phyloP scores from a whole-genome alignment of 192 early-diverging fungal species.

The Chytriomyces confervae region DNA sequence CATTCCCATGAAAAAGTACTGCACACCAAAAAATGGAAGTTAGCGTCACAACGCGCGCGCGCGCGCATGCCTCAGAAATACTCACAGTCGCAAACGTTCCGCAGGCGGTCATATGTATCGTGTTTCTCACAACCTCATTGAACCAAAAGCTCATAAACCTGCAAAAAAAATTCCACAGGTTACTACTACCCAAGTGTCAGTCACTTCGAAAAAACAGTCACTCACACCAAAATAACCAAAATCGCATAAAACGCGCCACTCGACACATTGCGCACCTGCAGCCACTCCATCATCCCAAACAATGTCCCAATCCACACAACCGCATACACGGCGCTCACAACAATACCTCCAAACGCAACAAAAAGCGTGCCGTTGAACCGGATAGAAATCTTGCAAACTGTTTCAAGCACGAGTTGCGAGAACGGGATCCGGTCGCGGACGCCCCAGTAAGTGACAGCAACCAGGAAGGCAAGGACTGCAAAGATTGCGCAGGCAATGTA shows the following conservation, averaged over 20 bases:
- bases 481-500: constrained; percentile 41
- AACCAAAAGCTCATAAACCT: constrained; percentile 76
- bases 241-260: constrained; percentile 32
- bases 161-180: not conserved
- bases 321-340: constrained; percentile 70
- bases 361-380: constrained; percentile 82
- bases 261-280: constrained; percentile 52
- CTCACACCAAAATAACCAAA: constrained; percentile 31
- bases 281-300: constrained; percentile 66
- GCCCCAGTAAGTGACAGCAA: constrained; percentile 48
- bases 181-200: not conserved
- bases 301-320: constrained; percentile 74
- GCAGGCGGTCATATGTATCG: constrained; percentile 77
- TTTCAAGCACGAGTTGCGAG: constrained; percentile 72
- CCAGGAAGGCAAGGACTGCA: constrained; percentile 49
- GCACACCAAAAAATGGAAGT: not conserved
- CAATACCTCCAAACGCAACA: constrained; percentile 74
- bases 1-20: constrained; percentile 74
- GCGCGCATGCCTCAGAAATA: not conserved
- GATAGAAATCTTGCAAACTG: constrained; percentile 76
- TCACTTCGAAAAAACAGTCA: constrained; percentile 29
- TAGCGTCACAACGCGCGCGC: not conserved
- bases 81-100: constrained; percentile 75
- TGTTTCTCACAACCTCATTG: constrained; percentile 69
- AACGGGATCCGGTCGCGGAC: constrained; percentile 57